Evolutionary conservation across 1,139 yeast species (phyloP).

Genomic region (Yamadazyma spencermartinsiae): DNA sequence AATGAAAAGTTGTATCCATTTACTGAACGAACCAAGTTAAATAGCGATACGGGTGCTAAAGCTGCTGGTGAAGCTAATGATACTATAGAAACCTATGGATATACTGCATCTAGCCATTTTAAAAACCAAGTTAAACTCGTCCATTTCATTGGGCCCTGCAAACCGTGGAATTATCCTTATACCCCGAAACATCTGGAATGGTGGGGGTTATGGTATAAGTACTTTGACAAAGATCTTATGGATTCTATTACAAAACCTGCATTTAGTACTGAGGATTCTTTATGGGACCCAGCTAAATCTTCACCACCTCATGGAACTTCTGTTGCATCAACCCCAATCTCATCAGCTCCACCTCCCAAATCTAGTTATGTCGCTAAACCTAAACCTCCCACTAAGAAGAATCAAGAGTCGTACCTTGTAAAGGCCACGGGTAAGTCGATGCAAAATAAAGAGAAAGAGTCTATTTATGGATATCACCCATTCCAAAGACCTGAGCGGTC

Average conservation of each 20-base stretch:
- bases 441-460: conserved; percentile 12
- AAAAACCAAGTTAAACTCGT: conserved; percentile 51
- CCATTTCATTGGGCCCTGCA: conserved; percentile 78
- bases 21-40: not conserved
- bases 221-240: conserved; percentile 22
- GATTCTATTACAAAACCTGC: conserved; percentile 10
- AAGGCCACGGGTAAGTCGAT: conserved; percentile 1
- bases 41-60: conserved; percentile 13
- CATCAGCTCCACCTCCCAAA: not conserved
- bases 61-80: conserved; percentile 6
- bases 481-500: conserved; percentile 33
- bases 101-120: conserved; percentile 26
- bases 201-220: conserved; percentile 47
- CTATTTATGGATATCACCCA: conserved; percentile 17
- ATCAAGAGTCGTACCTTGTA: not conserved
- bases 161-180: conserved; percentile 67
- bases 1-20: conserved; percentile 9
- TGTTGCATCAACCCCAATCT: too few relatives aligned
- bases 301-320: conserved; percentile 29
- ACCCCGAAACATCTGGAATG: conserved; percentile 32
- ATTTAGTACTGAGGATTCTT: conserved; percentile 25
- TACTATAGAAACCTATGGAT: conserved; percentile 23
- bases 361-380: conserved; percentile 2
- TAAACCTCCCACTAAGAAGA: conserved; percentile 1
- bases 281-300: conserved; percentile 42